Evolutionary conservation across 306 rosid species (phyloP).

Genomic region (Bauhinia variegata): DNA sequence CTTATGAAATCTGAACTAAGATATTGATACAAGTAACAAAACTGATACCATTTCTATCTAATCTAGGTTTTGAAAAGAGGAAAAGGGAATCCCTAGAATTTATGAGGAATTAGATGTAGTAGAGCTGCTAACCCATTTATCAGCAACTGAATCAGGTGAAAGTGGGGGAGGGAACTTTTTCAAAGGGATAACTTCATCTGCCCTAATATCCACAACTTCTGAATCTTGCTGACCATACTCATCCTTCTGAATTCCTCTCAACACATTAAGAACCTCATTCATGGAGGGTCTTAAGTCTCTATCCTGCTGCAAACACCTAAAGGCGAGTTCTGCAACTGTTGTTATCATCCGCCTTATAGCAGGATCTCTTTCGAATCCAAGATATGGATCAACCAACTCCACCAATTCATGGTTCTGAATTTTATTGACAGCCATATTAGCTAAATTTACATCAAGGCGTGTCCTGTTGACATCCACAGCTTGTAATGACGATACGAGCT

Average conservation of each 20-base stretch:
- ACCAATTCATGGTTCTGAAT: conserved; percentile 59
- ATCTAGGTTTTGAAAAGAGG: conserved; percentile 24
- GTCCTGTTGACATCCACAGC: conserved; percentile 84
- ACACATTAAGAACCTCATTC: conserved; percentile 68
- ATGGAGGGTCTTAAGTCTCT: conserved; percentile 83
- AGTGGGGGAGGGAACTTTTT: conserved; percentile 50
- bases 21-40: too few species aligned
- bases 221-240: conserved; percentile 33
- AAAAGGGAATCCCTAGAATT: conserved; percentile 36
- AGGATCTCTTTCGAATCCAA: conserved; percentile 59
- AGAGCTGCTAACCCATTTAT: conserved; percentile 74
- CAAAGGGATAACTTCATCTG: conserved; percentile 60
- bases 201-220: conserved; percentile 49
- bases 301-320: conserved; percentile 85
- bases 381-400: conserved; percentile 72
- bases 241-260: conserved; percentile 61
- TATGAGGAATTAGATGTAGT: conserved; percentile 57
- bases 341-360: conserved; percentile 52
- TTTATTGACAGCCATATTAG: conserved; percentile 68
- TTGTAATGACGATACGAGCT: conserved; percentile 76
- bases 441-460: conserved; percentile 69
- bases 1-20: too few species aligned
- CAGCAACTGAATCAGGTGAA: conserved; percentile 69
- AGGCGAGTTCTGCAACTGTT: conserved; percentile 75
- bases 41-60: neutral